A percentile compares a stretch with the other conserved stretches of the same genome.
Conservation (phyloP, 139 green algal genomes). For the Zygnema circumcarinatum region DNA sequence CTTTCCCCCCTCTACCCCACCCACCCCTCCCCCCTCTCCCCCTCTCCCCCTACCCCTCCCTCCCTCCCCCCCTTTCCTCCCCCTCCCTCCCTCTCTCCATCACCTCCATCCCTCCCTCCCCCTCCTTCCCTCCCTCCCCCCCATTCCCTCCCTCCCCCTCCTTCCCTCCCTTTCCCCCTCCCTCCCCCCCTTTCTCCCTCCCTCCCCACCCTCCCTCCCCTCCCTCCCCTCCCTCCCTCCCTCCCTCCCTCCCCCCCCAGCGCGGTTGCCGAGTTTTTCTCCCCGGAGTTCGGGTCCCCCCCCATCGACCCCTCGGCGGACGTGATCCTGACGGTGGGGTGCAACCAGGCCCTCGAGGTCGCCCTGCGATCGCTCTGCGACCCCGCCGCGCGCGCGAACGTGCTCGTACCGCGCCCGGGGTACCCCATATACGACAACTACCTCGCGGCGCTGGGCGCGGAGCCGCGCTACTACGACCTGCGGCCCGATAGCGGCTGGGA, state of each 20-base stretch:
- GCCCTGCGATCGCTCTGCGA: constrained; percentile 32
- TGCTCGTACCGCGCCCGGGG: constrained; percentile 61
- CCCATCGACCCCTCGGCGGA: neutral
- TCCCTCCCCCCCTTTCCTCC: no score
- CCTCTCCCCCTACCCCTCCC: no score
- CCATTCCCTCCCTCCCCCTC: no score
- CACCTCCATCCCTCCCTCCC: no score
- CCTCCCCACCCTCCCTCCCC: neutral
- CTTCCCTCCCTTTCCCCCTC: no score
- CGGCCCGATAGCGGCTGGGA: constrained; percentile 57
- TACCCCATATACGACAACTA: constrained; percentile 62
- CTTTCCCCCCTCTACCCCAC: no score
- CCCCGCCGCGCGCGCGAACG: constrained; percentile 21
- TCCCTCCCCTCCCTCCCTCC: no score
- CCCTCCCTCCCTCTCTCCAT: no score
- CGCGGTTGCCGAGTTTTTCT: constrained; percentile 24
- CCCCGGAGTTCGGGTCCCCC: neutral
- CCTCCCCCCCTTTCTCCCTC: neutral
- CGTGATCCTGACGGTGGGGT: constrained; percentile 57
- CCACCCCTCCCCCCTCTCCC: no score
- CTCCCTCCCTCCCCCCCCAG: neutral
- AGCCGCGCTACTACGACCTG: constrained; percentile 51
- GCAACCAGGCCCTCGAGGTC: constrained; percentile 57
- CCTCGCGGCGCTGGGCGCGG: constrained; percentile 31
- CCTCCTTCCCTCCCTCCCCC: no score